Percentiles rank a stretch among this genome's conserved stretches.
These are phyloP conservation scores for Gentiana straminea DNA, from an alignment of 257 asterid species.

Conservation along the genomic window DNA sequence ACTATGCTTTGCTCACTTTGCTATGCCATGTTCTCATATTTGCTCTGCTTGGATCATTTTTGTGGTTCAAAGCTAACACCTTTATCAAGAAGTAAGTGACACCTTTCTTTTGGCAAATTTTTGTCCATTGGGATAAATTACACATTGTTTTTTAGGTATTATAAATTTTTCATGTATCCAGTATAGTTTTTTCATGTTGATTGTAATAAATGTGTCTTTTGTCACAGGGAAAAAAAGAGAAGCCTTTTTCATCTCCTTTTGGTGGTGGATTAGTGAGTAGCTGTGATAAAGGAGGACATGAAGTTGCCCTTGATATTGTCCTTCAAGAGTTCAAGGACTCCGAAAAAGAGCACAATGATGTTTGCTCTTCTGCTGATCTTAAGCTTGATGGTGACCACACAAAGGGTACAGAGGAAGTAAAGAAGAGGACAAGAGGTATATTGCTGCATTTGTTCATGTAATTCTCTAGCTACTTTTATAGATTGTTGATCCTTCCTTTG, in stretches of 20 bases:
- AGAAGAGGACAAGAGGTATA: constrained; percentile 34
- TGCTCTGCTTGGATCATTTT: too few species aligned
- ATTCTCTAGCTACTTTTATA: background rate
- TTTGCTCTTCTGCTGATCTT: constrained; percentile 4
- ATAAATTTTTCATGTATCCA: too few species aligned
- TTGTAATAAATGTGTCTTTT: background rate
- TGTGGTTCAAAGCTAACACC: too few species aligned
- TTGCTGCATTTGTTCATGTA: constrained; percentile 11
- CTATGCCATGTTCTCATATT: too few species aligned
- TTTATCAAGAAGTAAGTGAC: too few species aligned
- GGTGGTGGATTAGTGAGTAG: constrained; percentile 12
- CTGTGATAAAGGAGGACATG: constrained; percentile 14
- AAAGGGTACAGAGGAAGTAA: constrained; percentile 11
- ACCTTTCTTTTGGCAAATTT: too few species aligned
- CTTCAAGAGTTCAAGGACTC: constrained; percentile 46
- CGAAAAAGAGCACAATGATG: constrained; percentile 13
- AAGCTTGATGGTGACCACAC: constrained; percentile 11
- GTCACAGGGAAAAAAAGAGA: constrained; percentile 37
- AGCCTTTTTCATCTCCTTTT: constrained; percentile 24
- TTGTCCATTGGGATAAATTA: too few species aligned
- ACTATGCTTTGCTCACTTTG: too few species aligned
- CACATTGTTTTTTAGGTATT: too few species aligned
- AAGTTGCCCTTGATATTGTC: constrained; percentile 32
- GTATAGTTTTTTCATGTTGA: too few species aligned
- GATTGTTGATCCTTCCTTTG: background rate